Evolutionary conservation across 2,329 filamentous ascomycete genomes (phyloP), one percentile per base, ranked within the genome.

Genomic region (Penicillium sp.): DNA sequence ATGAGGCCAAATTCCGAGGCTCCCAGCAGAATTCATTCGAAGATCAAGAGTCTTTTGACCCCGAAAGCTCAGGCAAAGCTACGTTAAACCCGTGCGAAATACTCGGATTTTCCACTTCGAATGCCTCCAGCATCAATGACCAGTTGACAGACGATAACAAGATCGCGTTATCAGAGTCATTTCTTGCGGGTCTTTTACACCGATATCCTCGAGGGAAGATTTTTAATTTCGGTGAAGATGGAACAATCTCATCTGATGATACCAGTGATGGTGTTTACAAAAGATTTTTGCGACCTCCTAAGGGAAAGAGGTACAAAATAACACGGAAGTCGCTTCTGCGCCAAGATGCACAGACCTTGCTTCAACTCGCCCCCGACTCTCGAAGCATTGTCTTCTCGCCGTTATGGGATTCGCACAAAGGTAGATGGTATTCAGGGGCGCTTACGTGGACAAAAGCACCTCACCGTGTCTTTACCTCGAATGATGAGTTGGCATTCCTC

Each of bases 141-240:
- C 33, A 52, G 2, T 55, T 60, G 2, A 41, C 38, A 8, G 40
- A 33, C 0, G 53, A 62, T 10, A 53, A 51, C n/a, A 52, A 62
- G 5, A 55, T 64, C 10, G 60, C 62, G 2, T 55, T 81, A 1
- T 69, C 75, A 0, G 75, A 79, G 47, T 67, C 59, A 5, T 72
- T 79, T 14, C 65, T 82, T 2, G 64, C 69, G 0, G 68, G 67
- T 2, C 70, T 82, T 6, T 63, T 82, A 1, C 72, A 72, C 12
- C 69, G 75, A 1, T 78, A 82, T 53, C 79, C 79, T 0, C 65
- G 70, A 9, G 81, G 80, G 0, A 75, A 75, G 46, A 71, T 81
- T 0, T 82, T 80, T 57, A 77, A 75, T 46, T 78, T 77, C 30
- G 75, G 74, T 14, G 68, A 68, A 5, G 62, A 73, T 11, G 78